Percentiles rank a stretch among this genome's conserved stretches.
phyloP scores from a whole-genome alignment of 2,329 filamentous ascomycete species.

The Fusarium succisae region DNA sequence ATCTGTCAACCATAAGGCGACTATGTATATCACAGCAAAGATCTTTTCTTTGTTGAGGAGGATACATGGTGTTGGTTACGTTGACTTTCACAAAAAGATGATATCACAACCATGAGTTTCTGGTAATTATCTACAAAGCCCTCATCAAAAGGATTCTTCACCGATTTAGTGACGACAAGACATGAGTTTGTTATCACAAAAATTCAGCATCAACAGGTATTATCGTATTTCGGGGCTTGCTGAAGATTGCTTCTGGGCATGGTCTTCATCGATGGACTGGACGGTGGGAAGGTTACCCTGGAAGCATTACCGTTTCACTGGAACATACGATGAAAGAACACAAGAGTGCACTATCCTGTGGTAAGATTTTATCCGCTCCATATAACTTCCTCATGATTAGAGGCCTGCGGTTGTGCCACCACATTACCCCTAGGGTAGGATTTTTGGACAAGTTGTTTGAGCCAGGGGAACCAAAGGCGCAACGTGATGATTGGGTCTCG shows the following conservation, averaged over 20 bases:
- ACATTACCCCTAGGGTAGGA: not conserved
- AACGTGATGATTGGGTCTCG: not conserved
- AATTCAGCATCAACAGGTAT: not conserved
- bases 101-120: not conserved
- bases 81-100: not conserved
- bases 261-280: not conserved
- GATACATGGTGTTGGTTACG: not conserved
- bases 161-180: not conserved
- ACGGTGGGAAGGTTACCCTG: not conserved
- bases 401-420: not conserved
- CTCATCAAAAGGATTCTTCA: not conserved
- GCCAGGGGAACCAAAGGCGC: not conserved
- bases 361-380: not conserved
- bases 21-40: not conserved
- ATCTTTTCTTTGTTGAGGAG: slow-evolving; percentile 5
- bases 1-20: not conserved
- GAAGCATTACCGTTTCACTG: not conserved
- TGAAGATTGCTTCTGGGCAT: not conserved
- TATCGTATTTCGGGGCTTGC: not conserved
- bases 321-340: not conserved
- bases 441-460: not conserved
- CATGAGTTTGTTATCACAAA: not conserved
- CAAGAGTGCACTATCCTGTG: not conserved
- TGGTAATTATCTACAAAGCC: not conserved
- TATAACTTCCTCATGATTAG: not conserved